phyloP scores from a whole-genome alignment of 306 rosid genomes.

The Hippophae rhamnoides region DNA sequence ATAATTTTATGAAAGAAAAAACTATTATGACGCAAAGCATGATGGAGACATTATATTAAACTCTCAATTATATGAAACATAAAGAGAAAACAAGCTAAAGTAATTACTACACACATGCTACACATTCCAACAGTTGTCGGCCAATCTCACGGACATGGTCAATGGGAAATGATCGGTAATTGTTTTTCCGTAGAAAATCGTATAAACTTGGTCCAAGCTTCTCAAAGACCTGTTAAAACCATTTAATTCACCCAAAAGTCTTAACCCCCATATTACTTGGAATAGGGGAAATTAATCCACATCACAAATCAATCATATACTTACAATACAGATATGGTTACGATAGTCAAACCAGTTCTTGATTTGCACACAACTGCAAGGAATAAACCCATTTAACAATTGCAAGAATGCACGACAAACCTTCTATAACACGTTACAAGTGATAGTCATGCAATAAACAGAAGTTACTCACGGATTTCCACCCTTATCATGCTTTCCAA shows the following conservation, averaged over 20 bases:
- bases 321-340: conserved; percentile 99
- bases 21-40: too few species aligned
- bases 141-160: conserved; percentile 99
- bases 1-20: too few species aligned
- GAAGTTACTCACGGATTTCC: conserved; percentile 70
- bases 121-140: conserved; percentile 99
- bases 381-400: conserved; percentile 80
- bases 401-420: conserved; percentile 24
- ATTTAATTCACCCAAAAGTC: conserved; percentile 66
- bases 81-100: conserved; percentile 33
- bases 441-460: not conserved
- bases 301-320: conserved; percentile 79
- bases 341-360: conserved; percentile 99
- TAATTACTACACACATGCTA: conserved; percentile 99
- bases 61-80: not conserved
- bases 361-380: conserved; percentile 99
- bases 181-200: conserved; percentile 99
- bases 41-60: not conserved
- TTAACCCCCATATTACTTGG: conserved; percentile 61
- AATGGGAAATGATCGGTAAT: conserved; percentile 99
- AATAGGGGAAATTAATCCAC: conserved; percentile 76
- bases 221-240: conserved; percentile 99
- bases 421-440: not conserved
- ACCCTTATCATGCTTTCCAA: conserved; percentile 79
- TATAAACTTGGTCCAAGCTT: conserved; percentile 99